Evolutionary conservation across 306 rosid genomes (phyloP).

Genomic region (Mimosa pudica): DNA sequence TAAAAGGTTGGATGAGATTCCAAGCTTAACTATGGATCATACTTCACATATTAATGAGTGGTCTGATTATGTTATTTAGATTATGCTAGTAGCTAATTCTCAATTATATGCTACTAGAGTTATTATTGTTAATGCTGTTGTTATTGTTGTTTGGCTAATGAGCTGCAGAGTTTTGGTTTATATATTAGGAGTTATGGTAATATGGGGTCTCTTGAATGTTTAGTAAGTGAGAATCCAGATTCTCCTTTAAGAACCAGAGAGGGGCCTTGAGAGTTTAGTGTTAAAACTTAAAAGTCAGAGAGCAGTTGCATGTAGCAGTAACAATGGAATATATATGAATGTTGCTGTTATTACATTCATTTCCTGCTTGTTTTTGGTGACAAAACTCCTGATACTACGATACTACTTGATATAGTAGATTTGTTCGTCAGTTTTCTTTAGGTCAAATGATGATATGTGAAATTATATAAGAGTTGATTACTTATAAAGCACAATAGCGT

Average conservation of each 20-base stretch:
- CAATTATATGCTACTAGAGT: not conserved
- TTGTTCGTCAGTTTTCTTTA: not conserved
- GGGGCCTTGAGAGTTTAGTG: conserved; percentile 9
- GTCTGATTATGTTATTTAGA: conserved; percentile 75
- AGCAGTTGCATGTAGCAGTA: not conserved
- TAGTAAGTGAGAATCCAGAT: conserved; percentile 48
- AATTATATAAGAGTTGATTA: too few species aligned
- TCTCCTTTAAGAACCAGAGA: conserved; percentile 42
- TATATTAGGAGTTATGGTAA: not conserved
- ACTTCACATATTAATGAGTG: conserved; percentile 66
- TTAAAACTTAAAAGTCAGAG: not conserved
- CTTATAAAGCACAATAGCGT: too few species aligned
- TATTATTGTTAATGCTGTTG: not conserved
- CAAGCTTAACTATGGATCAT: conserved; percentile 90
- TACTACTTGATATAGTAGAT: not conserved
- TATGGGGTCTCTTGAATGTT: conserved; percentile 41
- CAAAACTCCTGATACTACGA: not conserved
- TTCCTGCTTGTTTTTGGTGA: not conserved
- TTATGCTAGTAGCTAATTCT: not conserved
- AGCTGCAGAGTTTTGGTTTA: not conserved
- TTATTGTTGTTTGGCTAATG: not conserved
- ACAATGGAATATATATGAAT: not conserved
- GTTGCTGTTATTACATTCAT: not conserved
- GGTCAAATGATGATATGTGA: not conserved
- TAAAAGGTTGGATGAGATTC: conserved; percentile 64